phyloP scores from a whole-genome alignment of 2,329 filamentous ascomycete genomes.

The Niveomyces coronatus region DNA sequence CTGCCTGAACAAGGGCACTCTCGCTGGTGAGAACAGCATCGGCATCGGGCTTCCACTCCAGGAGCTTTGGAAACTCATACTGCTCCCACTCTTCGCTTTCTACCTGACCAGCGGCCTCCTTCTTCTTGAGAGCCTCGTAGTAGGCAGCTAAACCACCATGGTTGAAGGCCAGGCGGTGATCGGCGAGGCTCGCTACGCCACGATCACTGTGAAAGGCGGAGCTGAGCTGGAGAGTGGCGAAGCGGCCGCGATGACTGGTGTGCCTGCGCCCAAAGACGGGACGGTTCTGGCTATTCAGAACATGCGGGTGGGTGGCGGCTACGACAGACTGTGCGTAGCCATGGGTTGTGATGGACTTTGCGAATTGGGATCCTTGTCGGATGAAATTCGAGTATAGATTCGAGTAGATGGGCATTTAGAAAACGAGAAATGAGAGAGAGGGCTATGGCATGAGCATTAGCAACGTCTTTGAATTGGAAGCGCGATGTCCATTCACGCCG shows the following conservation, averaged over 20 bases:
- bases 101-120: slow-evolving; percentile 51
- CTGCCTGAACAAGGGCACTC: slow-evolving; percentile 30
- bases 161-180: slow-evolving; percentile 42
- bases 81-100: slow-evolving; percentile 76
- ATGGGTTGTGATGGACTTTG: slow-evolving; percentile 93
- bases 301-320: slow-evolving; percentile 76
- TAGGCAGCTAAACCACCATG: slow-evolving; percentile 76
- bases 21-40: slow-evolving; percentile 51
- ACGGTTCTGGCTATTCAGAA: slow-evolving; percentile 62
- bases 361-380: slow-evolving; percentile 76
- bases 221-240: slow-evolving; percentile 52
- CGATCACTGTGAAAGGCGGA: slow-evolving; percentile 63
- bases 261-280: slow-evolving; percentile 51
- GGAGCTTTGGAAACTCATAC: slow-evolving; percentile 77
- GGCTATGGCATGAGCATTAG: slow-evolving; percentile 16
- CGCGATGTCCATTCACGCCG: no score
- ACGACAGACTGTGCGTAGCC: slow-evolving; percentile 97
- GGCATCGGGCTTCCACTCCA: slow-evolving; percentile 71
- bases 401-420: slow-evolving; percentile 84
- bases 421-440: slow-evolving; percentile 46
- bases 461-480: not conserved
- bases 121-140: slow-evolving; percentile 79
- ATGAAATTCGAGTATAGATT: slow-evolving; percentile 71
- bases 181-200: slow-evolving; percentile 38
- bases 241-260: slow-evolving; percentile 42